These are phyloP conservation scores for Pseudocercospora crystallina DNA, from an alignment of 2,329 filamentous ascomycete genomes.

Conservation along the genomic window DNA sequence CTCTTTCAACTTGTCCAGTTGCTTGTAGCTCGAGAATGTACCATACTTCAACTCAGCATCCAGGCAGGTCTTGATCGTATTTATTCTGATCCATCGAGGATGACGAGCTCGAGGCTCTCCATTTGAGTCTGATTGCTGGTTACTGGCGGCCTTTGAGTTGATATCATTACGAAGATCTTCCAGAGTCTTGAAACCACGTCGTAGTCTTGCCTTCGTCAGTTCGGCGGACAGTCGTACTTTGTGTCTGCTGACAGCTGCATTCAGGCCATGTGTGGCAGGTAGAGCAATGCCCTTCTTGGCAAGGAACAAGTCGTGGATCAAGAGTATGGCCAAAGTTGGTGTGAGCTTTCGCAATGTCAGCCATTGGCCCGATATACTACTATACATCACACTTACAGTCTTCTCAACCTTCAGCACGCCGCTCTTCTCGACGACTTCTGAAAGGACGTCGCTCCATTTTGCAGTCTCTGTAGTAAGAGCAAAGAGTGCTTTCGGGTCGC, in stretches of 20 bases:
- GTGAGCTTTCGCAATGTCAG: constrained; percentile 60
- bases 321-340: constrained; percentile 73
- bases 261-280: constrained; percentile 74
- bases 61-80: constrained; percentile 71
- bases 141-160: constrained; percentile 41
- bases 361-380: not conserved
- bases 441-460: constrained; percentile 86
- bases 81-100: constrained; percentile 91
- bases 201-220: constrained; percentile 74
- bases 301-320: constrained; percentile 83
- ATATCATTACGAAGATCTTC: constrained; percentile 64
- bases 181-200: constrained; percentile 67
- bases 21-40: constrained; percentile 67
- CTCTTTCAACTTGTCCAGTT: constrained; percentile 60
- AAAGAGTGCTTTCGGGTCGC: constrained; percentile 77
- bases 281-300: constrained; percentile 80
- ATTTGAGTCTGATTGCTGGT: constrained; percentile 31
- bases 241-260: constrained; percentile 73
- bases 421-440: constrained; percentile 83
- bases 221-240: constrained; percentile 79
- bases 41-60: constrained; percentile 65
- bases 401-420: constrained; percentile 75
- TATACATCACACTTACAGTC: constrained; percentile 60
- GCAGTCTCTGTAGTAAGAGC: constrained; percentile 81
- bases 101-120: constrained; percentile 50